These are phyloP conservation scores for Onygenales sp. DNA, from an alignment of 2,329 filamentous ascomycete species.

Conservation along the genomic window DNA sequence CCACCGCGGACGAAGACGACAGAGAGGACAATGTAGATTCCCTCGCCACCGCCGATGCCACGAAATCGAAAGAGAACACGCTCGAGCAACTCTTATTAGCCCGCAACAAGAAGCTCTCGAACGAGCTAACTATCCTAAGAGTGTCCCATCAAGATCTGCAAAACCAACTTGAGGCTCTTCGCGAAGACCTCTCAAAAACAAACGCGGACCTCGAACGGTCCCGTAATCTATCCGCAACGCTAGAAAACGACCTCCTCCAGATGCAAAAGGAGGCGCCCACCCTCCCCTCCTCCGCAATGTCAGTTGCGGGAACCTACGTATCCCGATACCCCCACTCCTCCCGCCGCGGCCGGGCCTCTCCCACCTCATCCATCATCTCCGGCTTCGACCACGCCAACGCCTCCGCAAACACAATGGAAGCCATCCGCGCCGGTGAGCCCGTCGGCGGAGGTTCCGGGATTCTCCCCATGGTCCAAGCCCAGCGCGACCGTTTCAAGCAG, in stretches of 20 bases:
- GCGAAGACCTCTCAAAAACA: constrained; percentile 72
- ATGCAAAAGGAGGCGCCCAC: constrained; percentile 74
- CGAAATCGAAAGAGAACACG: constrained; percentile 62
- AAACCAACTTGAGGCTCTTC: constrained; percentile 64
- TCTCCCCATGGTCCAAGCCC: constrained; percentile 94
- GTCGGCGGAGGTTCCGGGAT: constrained; percentile 75
- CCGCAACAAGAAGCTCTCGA: constrained; percentile 91
- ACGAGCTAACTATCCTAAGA: constrained; percentile 84
- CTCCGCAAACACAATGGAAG: constrained; percentile 44
- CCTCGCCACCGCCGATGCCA: constrained; percentile 38
- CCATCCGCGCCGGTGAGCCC: constrained; percentile 55
- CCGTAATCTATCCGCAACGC: constrained; percentile 72
- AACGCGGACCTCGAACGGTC: constrained; percentile 81
- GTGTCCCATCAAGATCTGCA: constrained; percentile 93
- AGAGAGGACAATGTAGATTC: constrained; percentile 24
- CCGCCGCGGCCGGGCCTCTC: constrained; percentile 63
- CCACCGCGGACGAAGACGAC: constrained; percentile 70
- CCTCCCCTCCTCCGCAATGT: constrained; percentile 77
- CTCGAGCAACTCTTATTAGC: constrained; percentile 84
- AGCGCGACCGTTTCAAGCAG: constrained; percentile 96
- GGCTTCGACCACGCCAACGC: constrained; percentile 68
- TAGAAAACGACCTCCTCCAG: constrained; percentile 84
- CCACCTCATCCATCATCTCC: constrained; percentile 95
- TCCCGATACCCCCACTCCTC: constrained; percentile 66
- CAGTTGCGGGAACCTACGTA: constrained; percentile 82